Evolutionary conservation across 2,329 filamentous ascomycete genomes (phyloP).

Genomic region (Claviceps paspali): DNA sequence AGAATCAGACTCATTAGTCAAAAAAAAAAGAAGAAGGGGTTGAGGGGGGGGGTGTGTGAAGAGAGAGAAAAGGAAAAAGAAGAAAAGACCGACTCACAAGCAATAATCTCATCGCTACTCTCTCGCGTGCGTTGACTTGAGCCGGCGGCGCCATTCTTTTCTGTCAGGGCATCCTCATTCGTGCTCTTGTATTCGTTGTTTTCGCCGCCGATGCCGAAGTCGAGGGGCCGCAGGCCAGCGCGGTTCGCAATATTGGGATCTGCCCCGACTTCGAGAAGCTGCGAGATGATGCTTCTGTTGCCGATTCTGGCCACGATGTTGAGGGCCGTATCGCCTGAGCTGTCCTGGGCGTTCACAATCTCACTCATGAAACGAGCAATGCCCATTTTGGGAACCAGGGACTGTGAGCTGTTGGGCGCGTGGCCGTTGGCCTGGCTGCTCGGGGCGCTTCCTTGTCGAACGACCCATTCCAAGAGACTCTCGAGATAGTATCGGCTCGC

Average conservation of each 20-base stretch:
- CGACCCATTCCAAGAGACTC: slow-evolving; percentile 84
- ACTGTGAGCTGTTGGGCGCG: slow-evolving; percentile 24
- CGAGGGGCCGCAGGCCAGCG: slow-evolving; percentile 74
- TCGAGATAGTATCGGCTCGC: slow-evolving; percentile 95
- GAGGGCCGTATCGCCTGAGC: slow-evolving; percentile 83
- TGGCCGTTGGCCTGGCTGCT: slow-evolving; percentile 31
- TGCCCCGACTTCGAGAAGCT: slow-evolving; percentile 85
- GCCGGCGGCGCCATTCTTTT: slow-evolving; percentile 28
- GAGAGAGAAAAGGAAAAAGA: neutral
- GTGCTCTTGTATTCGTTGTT: slow-evolving; percentile 28
- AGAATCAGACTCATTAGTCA: neutral
- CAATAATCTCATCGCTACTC: slow-evolving; percentile 65
- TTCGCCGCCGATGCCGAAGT: slow-evolving; percentile 80
- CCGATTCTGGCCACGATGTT: slow-evolving; percentile 89
- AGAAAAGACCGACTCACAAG: slow-evolving; percentile 42
- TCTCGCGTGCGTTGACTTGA: slow-evolving; percentile 46
- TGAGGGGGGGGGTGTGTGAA: no score
- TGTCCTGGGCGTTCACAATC: slow-evolving; percentile 91
- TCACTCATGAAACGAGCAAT: slow-evolving; percentile 91
- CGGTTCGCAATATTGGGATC: slow-evolving; percentile 86
- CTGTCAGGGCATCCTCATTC: slow-evolving; percentile 25
- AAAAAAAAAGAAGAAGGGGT: no score
- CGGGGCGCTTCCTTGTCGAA: slow-evolving; percentile 60
- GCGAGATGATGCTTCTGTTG: slow-evolving; percentile 90
- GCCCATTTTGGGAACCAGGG: slow-evolving; percentile 51